Evolutionary conservation across 768 basidiomycete species (phyloP).

Genomic region (Kwoniella newhampshirensis): DNA sequence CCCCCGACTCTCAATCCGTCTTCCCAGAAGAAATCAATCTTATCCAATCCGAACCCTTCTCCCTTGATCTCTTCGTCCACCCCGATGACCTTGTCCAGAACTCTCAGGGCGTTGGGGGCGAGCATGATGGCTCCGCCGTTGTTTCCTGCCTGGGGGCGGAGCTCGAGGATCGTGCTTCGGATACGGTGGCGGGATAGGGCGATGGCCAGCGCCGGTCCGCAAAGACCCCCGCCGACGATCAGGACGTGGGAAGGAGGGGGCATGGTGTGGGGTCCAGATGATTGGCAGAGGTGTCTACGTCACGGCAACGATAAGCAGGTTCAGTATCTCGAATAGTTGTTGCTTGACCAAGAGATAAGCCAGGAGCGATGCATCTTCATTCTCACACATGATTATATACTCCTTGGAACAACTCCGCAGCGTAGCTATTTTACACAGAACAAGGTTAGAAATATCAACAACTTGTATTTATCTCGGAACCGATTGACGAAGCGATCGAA

Average conservation of each 20-base stretch:
- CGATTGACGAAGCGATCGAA: too few relatives aligned
- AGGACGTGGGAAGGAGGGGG: constrained; percentile 7
- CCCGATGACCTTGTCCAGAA: constrained; percentile 24
- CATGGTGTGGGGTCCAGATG: too few relatives aligned
- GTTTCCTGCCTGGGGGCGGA: constrained; percentile 9
- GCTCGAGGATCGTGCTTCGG: constrained; percentile 31
- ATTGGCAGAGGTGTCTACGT: too few relatives aligned
- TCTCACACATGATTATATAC: too few relatives aligned
- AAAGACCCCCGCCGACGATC: constrained; percentile 24
- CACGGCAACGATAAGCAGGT: too few relatives aligned
- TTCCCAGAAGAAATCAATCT: constrained; percentile 18
- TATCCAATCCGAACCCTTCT: constrained; percentile 20
- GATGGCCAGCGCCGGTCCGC: constrained; percentile 26
- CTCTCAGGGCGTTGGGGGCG: constrained; percentile 25
- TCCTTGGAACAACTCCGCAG: too few relatives aligned
- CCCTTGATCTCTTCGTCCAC: constrained; percentile 20
- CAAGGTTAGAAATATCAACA: too few relatives aligned
- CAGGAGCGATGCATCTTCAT: too few relatives aligned
- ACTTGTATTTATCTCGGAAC: too few relatives aligned
- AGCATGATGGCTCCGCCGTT: constrained; percentile 31
- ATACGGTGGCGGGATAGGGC: constrained; percentile 22
- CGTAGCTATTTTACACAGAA: too few relatives aligned
- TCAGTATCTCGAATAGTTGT: too few relatives aligned
- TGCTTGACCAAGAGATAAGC: too few relatives aligned
- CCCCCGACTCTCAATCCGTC: constrained; percentile 10